Base-by-base conservation (phyloP, 2,329 filamentous ascomycete species). In the Niveomyces coronatus region DNA sequence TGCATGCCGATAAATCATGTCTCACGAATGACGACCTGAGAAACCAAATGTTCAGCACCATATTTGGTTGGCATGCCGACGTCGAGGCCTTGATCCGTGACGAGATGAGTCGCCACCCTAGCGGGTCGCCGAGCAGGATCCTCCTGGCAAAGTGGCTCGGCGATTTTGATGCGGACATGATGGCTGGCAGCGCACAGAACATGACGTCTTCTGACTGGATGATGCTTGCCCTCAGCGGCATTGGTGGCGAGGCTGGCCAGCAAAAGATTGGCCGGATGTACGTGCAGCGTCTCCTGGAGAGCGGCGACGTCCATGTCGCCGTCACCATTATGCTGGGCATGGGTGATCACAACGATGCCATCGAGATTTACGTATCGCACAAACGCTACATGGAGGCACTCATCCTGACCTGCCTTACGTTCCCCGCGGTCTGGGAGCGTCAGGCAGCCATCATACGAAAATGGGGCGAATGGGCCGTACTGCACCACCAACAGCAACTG, bases 181-280 rank as follows among this genome's bases (percentile, higher is more conserved):
- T 94, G 74, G 73, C 79, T 9, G 77, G 84, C 3, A 84, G 77
- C 30, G 82, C 86, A 0, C 79, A 89, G 47, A 82, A 85, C n/a
- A 88, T 91, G 73, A 89, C 86, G 9, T 86, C 84, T 3, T 85
- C 85, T 0, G 91, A 96, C 59, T 98, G 91, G 91, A 95, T 98
- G 86, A 64, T 96, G 42, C 66, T 98, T 24, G 89, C 91, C 9
- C 63, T 98, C 36, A 94, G 85, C 53, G 84, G 85, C 28, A 93
- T 96, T 61, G 86, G 84, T 36, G 74, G 78, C 3, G 57, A 63
- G 16, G 70, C 76, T 26, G 86, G 86, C 1, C 85, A 93, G 51
- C 88, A 93, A 55, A 93, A 94, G 56, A 76, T 96, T 13, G 87
- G 85, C 1, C 82, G 89, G 41, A 81, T 86, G 3, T 94, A 94